These are phyloP conservation scores for Yamadazyma membranifaciens DNA, from an alignment of 1,139 yeast species.

Conservation along the genomic window DNA sequence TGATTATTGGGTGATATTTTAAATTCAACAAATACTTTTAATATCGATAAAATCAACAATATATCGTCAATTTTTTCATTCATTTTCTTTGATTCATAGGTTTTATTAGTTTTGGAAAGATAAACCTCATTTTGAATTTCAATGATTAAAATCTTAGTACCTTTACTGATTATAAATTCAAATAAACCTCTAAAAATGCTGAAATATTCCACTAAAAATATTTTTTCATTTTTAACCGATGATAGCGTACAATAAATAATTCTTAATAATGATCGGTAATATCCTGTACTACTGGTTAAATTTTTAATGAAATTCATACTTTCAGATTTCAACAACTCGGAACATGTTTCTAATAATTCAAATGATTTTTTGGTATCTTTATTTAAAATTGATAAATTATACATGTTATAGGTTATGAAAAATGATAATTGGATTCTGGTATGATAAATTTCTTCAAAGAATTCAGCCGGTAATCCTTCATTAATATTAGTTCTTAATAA, in stretches of 20 bases:
- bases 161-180: conserved; percentile 57
- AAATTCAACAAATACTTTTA: conserved; percentile 55
- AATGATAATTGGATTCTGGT: conserved; percentile 73
- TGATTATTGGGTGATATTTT: conserved; percentile 51
- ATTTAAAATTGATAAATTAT: conserved; percentile 29
- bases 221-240: conserved; percentile 40
- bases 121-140: conserved; percentile 58
- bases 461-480: conserved; percentile 51
- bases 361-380: conserved; percentile 32
- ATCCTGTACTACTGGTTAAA: conserved; percentile 37
- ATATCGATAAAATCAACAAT: conserved; percentile 58
- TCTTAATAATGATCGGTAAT: conserved; percentile 62
- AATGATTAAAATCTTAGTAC: conserved; percentile 52
- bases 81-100: conserved; percentile 28
- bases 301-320: conserved; percentile 46
- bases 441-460: conserved; percentile 51
- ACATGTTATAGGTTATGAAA: conserved; percentile 53
- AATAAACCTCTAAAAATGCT: conserved; percentile 56
- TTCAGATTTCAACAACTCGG: conserved; percentile 44
- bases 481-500: conserved; percentile 52
- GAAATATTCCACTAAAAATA: conserved; percentile 45
- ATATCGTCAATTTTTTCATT: conserved; percentile 61
- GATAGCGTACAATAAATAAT: conserved; percentile 51
- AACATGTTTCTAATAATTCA: conserved; percentile 38
- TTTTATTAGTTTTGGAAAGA: conserved; percentile 32